These are phyloP conservation scores for Alternaria conjuncta DNA, from an alignment of 2,329 filamentous ascomycete species.

Conservation along the genomic window DNA sequence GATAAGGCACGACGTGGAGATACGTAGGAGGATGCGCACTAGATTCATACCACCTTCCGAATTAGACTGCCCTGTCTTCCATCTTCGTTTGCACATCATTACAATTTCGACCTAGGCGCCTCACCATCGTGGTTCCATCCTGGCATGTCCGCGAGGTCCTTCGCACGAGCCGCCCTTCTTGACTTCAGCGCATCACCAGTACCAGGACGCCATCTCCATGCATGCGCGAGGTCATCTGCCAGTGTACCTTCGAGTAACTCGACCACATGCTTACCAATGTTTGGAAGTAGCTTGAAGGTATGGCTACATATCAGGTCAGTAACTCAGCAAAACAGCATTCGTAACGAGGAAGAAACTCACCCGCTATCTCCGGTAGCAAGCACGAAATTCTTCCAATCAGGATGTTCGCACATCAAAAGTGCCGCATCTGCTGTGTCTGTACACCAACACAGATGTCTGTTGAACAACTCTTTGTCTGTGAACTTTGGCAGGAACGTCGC, in stretches of 20 bases:
- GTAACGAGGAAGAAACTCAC: conserved; percentile 35
- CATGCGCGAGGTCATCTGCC: conserved; percentile 48
- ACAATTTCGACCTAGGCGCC: conserved; percentile 12
- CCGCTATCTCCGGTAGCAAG: conserved; percentile 57
- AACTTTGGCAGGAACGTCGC: conserved; percentile 54
- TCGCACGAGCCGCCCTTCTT: conserved; percentile 49
- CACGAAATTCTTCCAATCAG: conserved; percentile 57
- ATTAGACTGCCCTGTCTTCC: background rate
- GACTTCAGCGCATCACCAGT: conserved; percentile 53
- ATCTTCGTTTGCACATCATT: background rate
- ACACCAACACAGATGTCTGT: conserved; percentile 63
- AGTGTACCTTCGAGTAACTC: conserved; percentile 53
- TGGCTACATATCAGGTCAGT: conserved; percentile 41
- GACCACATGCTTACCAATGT: conserved; percentile 56
- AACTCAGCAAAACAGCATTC: background rate
- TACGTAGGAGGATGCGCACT: background rate
- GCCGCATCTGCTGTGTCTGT: conserved; percentile 68
- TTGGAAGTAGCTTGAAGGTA: conserved; percentile 56
- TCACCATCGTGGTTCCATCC: conserved; percentile 48
- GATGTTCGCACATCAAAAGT: conserved; percentile 63
- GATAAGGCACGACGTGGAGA: background rate
- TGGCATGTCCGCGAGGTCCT: conserved; percentile 55
- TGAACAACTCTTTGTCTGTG: conserved; percentile 49
- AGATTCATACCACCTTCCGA: background rate
- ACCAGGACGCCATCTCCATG: conserved; percentile 56